Evolutionary conservation across 179 eudicot species (phyloP).

Genomic region (Spergularia azorica): DNA sequence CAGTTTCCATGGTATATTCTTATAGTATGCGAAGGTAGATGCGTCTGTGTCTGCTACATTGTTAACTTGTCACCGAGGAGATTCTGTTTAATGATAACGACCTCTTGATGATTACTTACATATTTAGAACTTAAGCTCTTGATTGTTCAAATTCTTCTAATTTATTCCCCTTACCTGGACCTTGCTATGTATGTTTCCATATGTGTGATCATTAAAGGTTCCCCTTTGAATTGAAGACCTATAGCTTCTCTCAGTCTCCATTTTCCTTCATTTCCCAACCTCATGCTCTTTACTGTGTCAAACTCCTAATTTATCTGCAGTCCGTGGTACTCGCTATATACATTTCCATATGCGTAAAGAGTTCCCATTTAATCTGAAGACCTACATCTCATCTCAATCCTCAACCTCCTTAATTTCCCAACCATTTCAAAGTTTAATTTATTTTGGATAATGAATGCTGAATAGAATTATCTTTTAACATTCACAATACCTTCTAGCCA

Average conservation of each 20-base stretch:
- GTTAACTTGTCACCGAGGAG: too few species aligned
- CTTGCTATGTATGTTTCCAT: too few species aligned
- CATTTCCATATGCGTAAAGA: neutral
- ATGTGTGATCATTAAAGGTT: too few species aligned
- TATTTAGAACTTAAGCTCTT: neutral
- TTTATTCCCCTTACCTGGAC: neutral
- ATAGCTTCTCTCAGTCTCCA: too few species aligned
- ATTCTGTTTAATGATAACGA: too few species aligned
- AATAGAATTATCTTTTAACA: neutral
- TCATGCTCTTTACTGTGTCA: neutral
- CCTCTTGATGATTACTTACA: neutral
- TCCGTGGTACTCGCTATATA: neutral
- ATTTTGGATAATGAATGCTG: neutral
- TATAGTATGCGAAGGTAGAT: too few species aligned
- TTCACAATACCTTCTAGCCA: neutral
- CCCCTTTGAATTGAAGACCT: too few species aligned
- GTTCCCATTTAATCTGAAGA: neutral
- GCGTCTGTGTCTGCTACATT: too few species aligned
- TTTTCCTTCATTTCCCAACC: neutral
- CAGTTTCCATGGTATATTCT: too few species aligned
- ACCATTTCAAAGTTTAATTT: neutral
- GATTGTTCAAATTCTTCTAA: neutral
- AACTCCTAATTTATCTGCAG: neutral
- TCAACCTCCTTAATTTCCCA: neutral
- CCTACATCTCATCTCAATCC: neutral